Evolutionary conservation across 140 eudicot species (phyloP), one percentile per base, ranked within the genome.

Genomic region (Senecio squalidus): DNA sequence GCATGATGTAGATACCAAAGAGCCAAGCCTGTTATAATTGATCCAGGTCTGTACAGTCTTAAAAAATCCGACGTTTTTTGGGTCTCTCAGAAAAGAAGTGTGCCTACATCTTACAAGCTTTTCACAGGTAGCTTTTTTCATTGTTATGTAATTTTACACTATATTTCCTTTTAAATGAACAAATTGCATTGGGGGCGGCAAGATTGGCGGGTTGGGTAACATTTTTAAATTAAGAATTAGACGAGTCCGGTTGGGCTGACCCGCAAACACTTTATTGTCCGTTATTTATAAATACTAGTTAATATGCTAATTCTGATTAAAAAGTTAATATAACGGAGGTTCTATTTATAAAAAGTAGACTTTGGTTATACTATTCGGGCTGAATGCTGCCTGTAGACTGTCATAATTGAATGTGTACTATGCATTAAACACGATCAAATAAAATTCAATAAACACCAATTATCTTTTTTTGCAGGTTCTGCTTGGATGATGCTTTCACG

Each of bases 401-500:
- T 38, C 45, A 52, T 34, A 10, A 13, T 2, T 6, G 1, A 39
- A 16, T 41, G 26, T 26, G 17, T 41, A 18, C 33, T 60, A 22
- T 22, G 31, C 38, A 28, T 62, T 20, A 3, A 43, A 48, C 10
- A 34, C 4, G 14, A 17, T 46, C 9, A 7, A 45, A 30, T 28
- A 29, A 29, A 31, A 29, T 56, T 39, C 13, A n/a, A 62, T n/a
- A 60, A 18, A 11, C 18, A 18, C 20, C 5, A 41, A 26, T 56
- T 1, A 47, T 58, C 6, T 54, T 25, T 54, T 62, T 14, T 24
- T n/a, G 28, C 74, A 86, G 95, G 95, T 54, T 86, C 95, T 13
- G 95, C 95, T 28, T 86, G 95, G 95, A 82, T 80, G 88, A 82
- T 82, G 92, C 88, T 86, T 10, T 82, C 95, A 16, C 88, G 92